These are phyloP conservation scores for Houttuynia cordata DNA, from an alignment of 164 flowering plant species.

Conservation along the genomic window DNA sequence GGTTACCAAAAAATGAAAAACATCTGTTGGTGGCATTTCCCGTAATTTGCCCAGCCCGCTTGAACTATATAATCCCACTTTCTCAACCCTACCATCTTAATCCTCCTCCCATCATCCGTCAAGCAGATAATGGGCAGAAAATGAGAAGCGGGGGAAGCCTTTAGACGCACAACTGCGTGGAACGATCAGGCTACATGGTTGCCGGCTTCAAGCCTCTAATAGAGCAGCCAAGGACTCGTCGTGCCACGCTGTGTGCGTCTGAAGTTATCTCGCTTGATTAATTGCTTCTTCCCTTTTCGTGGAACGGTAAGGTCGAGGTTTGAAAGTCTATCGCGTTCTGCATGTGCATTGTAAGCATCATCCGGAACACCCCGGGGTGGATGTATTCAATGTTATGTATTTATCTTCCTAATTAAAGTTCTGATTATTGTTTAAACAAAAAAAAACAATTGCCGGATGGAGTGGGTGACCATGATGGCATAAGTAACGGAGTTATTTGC, in stretches of 20 bases:
- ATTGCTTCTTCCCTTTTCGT: neutral
- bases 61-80: neutral
- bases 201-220: neutral
- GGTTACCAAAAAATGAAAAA: no score
- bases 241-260: conserved; percentile 3
- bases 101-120: neutral
- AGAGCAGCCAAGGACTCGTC: neutral
- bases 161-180: conserved; percentile 2
- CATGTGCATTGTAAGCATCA: no score
- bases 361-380: neutral
- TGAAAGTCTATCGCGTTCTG: neutral
- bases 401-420: no score
- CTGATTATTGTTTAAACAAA: neutral
- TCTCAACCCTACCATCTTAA: neutral
- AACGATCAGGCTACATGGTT: neutral
- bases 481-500: no score
- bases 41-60: no score
- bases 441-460: neutral
- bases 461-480: neutral
- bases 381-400: no score
- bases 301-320: neutral
- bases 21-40: no score
- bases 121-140: neutral
- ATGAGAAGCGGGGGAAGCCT: neutral
- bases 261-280: neutral